A percentile compares a stretch with the other conserved stretches of the same genome.
Conservation (phyloP, 345 rosid species). For the Corchorus capsularis region DNA sequence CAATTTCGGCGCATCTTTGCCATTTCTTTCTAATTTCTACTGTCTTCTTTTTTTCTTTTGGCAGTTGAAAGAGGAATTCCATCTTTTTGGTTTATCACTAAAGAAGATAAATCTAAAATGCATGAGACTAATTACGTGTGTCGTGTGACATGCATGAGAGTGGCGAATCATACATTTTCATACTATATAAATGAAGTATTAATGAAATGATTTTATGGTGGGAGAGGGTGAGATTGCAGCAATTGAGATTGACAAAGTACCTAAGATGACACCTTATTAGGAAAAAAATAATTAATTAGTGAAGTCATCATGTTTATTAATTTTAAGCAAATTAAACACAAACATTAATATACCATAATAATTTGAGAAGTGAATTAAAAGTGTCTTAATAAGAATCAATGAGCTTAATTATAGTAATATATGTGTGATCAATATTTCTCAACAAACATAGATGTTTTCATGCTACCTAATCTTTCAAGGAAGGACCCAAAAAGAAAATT, state of each 20-base stretch:
- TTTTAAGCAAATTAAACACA: neutral
- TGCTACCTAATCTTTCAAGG: neutral
- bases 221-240: neutral
- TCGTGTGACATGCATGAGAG: neutral
- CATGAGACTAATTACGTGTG: neutral
- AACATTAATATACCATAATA: no score
- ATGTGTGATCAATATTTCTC: neutral
- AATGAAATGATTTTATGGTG: neutral
- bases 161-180: neutral
- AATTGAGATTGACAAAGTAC: slow-evolving; percentile 1
- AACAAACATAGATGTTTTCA: neutral
- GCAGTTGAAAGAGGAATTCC: no score
- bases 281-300: neutral
- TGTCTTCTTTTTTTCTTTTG: neutral
- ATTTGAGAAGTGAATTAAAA: neutral
- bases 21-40: no score
- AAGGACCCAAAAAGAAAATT: no score
- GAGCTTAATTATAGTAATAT: neutral
- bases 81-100: no score
- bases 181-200: neutral
- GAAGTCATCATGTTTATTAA: neutral
- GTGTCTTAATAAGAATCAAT: neutral
- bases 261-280: neutral
- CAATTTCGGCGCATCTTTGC: neutral
- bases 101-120: neutral